A percentile compares a stretch with the other conserved stretches of the same genome.
phyloP scores from a whole-genome alignment of 1,284 basidiomycete species.

The Exsudoporus floridanus region DNA sequence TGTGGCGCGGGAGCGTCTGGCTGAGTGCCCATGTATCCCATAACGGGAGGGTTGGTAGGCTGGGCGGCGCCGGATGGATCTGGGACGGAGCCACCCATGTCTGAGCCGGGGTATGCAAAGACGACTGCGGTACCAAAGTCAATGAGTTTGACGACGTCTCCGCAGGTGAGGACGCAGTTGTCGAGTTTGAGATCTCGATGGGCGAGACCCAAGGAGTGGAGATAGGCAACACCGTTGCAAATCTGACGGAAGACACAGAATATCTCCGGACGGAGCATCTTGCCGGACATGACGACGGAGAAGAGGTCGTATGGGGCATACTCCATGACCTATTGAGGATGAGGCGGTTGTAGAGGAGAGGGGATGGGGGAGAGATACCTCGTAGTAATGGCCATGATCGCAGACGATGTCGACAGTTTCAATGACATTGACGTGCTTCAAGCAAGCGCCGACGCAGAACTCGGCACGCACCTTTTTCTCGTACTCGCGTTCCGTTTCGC shows the following conservation, averaged over 20 bases:
- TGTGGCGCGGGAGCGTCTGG: constrained; percentile 30
- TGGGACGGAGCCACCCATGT: constrained; percentile 29
- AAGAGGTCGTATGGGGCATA: constrained; percentile 99
- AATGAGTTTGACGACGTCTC: constrained; percentile 97
- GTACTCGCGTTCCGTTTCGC: constrained; percentile 94
- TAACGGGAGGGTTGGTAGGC: constrained; percentile 7
- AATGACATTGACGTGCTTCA: constrained; percentile 97
- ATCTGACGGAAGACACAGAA: constrained; percentile 99
- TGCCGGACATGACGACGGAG: constrained; percentile 98
- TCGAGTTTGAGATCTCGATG: constrained; percentile 99
- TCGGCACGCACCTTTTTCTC: constrained; percentile 99
- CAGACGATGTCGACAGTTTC: constrained; percentile 98
- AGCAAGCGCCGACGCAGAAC: constrained; percentile 94
- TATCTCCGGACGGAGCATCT: constrained; percentile 97
- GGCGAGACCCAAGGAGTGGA: constrained; percentile 95
- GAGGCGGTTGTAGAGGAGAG: constrained; percentile 5
- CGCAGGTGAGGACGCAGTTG: constrained; percentile 97
- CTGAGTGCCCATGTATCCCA: constrained; percentile 25
- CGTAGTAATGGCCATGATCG: constrained; percentile 97
- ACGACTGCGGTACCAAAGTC: constrained; percentile 99
- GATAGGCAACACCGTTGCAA: constrained; percentile 96
- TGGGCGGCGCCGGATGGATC: constrained; percentile 10
- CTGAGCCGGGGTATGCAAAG: constrained; percentile 93
- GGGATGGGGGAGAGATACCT: constrained; percentile 54
- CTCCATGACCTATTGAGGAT: constrained; percentile 83